Evolutionary conservation across 495 filamentous ascomycete species (phyloP), one percentile per base, ranked within the genome.

Genomic region (Lasiosphaeria miniovina): DNA sequence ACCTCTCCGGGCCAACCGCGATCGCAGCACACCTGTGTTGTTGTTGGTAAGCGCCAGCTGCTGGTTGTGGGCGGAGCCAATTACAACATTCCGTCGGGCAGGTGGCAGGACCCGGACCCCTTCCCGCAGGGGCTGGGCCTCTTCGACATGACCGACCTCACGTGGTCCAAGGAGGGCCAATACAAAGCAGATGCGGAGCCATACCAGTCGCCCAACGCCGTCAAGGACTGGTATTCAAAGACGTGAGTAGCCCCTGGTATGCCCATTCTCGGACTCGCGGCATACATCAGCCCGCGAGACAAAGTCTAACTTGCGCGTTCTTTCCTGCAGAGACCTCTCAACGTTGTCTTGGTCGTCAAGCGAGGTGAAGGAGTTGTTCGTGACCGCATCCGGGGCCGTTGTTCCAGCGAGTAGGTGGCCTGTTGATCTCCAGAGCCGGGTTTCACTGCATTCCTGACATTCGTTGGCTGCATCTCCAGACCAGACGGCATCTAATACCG

Each of bases 1-100:
- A 35, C 52, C 4, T 49, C 61, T 0, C 68, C 62, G 0, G 69
- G 70, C 4, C 51, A 55, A 24, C 31, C 68, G 75, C 0, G 65
- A 62, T 4, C 61, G 68, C 24, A 24, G 10, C 66, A 71, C 32
- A 62, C 59, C 4, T 79, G 75, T 46, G 68, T 68, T 17, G 32
- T 69, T 2, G 65, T 73, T 6, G 74, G 75, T 6, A 69, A 68
- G 11, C 69, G 76, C 32, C 75, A 79, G 60, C 68, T 79, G 59
- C 43, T 79, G 6, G 71, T 48, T 49, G 43, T 62, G 10, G 60
- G 60, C n/a, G 60, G 60, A 14, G 10, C 17, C 10, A 49, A 53
- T 17, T 38, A 38, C 32, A 12, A 15, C 17, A 17, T n/a, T 15
- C 9, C 6, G 5, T 12, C 6, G 9, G 51, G 51, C 11, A 14